phyloP scores from a whole-genome alignment of 192 early-diverging fungal species.

The Backusella liffmaniae region DNA sequence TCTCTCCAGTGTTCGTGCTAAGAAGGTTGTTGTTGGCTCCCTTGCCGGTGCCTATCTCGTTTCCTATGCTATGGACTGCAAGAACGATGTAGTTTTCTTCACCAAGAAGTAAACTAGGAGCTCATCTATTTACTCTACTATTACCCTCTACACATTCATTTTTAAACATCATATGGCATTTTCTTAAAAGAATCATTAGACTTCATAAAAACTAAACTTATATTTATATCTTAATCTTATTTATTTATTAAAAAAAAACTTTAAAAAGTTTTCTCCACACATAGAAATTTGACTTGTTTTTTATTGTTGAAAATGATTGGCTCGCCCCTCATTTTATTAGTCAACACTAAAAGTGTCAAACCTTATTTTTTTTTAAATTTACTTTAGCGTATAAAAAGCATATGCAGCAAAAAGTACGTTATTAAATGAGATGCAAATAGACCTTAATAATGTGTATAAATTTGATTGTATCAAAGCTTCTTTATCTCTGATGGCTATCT shows the following conservation, averaged over 20 bases:
- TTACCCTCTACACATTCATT: neutral
- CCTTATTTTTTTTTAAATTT: neutral
- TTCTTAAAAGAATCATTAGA: neutral
- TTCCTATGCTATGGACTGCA: neutral
- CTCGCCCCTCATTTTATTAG: neutral
- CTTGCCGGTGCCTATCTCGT: neutral
- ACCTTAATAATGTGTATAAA: neutral
- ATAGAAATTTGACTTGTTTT: neutral
- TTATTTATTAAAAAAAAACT: neutral
- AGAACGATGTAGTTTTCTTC: neutral
- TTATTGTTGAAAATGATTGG: neutral
- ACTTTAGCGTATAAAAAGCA: neutral
- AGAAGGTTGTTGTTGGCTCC: neutral
- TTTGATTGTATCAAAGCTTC: neutral
- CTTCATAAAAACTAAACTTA: neutral
- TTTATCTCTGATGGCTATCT: neutral
- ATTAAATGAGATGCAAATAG: neutral
- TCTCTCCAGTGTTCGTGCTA: neutral
- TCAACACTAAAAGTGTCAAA: neutral
- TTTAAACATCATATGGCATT: constrained; percentile 3
- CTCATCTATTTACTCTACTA: neutral
- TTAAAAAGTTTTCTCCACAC: neutral
- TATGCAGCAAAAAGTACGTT: neutral
- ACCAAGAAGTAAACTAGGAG: neutral
- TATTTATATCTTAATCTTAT: neutral